A percentile compares a stretch with the other conserved stretches of the same genome.
Conservation (phyloP, 2,329 filamentous ascomycete species). For the Claviceps humidiphila region DNA sequence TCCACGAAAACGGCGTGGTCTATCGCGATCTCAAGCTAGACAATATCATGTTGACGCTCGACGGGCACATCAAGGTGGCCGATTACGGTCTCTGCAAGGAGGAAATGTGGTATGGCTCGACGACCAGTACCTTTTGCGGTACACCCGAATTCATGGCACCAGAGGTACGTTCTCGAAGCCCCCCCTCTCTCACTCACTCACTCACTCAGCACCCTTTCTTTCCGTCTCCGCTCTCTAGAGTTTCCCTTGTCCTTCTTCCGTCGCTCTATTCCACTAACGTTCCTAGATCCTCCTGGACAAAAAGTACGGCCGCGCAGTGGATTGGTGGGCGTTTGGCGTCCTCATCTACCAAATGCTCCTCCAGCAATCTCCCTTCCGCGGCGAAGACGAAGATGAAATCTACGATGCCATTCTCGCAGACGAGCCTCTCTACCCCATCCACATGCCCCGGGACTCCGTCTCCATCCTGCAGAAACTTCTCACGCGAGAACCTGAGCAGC, state of each 20-base stretch:
- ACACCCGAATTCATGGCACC: constrained; percentile 99
- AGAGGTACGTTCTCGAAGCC: constrained; percentile 47
- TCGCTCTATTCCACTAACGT: not conserved
- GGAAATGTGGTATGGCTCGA: constrained; percentile 98
- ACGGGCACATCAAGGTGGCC: constrained; percentile 96
- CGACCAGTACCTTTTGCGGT: constrained; percentile 95
- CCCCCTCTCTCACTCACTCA: too few species aligned
- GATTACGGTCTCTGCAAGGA: constrained; percentile 99
- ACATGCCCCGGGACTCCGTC: constrained; percentile 96
- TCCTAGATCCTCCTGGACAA: constrained; percentile 84
- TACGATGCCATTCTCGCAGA: constrained; percentile 97
- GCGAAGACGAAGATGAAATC: constrained; percentile 97
- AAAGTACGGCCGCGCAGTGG: constrained; percentile 92
- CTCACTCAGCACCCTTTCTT: not conserved
- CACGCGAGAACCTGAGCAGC: constrained; percentile 84
- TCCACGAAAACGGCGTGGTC: constrained; percentile 98
- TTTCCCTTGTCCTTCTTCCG: not conserved
- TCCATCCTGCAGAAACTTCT: constrained; percentile 96
- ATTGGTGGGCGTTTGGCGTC: constrained; percentile 99
- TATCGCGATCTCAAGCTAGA: constrained; percentile 93
- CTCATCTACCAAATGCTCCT: constrained; percentile 99
- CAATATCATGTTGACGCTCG: constrained; percentile 84
- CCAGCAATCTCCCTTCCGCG: constrained; percentile 95
- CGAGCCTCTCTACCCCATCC: constrained; percentile 93
- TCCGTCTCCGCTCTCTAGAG: too few species aligned